Evolutionary conservation across 805 yeast genomes (phyloP), one percentile per base, ranked within the genome.

Genomic region (Wickerhamiella nectarea): DNA sequence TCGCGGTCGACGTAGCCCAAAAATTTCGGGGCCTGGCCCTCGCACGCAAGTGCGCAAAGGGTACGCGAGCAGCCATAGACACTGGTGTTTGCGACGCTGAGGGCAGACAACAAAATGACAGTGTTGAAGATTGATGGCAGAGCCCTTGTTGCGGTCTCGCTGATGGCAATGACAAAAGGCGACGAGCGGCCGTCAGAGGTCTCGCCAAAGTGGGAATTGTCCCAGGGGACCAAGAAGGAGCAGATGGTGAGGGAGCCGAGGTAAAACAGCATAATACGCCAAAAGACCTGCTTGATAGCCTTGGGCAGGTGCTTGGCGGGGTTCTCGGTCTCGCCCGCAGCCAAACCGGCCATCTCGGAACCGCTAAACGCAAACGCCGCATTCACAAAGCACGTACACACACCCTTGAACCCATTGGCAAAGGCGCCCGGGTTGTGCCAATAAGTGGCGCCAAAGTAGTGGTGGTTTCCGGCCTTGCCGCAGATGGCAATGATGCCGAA

Each of bases 161-260:
- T 64, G 45, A 80, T 73, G 29, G 89, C 82, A 61, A 81, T 75
- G 42, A 80, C 89, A 52, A 80, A 80, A n/a, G 91, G 89, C 14
- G 87, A 80, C 10, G 84, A 81, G 12, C 76, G 61, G 35, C 79
- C 80, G 50, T 72, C 75, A 46, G 65, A 46, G 73, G 72, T 49
- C 9, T 62, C 46, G 26, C 73, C 55, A 45, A 75, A 62, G 50
- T 72, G 54, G 3, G 59, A 55, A 46, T 71, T 71, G 44, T 64
- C 62, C 53, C 66, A 76, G 12, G 82, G 82, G 28, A 80, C 85
- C 50, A 80, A 63, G 50, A 79, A 74, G 36, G 81, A 76, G 55
- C 64, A 70, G 53, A 68, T 67, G 50, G 59, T 76, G 57, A 58
- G 70, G 51, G 72, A 64, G n/a, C 65, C 58, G 55, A 80, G 65